These are phyloP conservation scores for Trichomonascaceae sp. DNA, from an alignment of 1,139 yeast genomes.

Conservation along the genomic window DNA sequence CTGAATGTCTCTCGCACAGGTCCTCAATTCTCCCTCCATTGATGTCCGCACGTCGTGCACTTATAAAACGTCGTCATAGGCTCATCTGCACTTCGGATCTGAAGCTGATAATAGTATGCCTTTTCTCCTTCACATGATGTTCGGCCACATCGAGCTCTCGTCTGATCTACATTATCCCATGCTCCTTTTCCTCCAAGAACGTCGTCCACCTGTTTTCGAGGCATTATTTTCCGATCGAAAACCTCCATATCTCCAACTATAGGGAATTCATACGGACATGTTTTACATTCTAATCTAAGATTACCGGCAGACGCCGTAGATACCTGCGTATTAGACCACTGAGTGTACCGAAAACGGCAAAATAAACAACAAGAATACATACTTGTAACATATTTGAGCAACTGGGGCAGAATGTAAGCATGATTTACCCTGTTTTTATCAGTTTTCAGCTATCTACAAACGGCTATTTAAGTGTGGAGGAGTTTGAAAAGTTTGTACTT, in stretches of 20 bases:
- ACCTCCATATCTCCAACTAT: slow-evolving; percentile 69
- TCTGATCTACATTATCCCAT: slow-evolving; percentile 92
- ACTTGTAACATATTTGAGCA: slow-evolving; percentile 84
- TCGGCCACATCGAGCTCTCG: slow-evolving; percentile 72
- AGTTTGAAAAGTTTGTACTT: background rate
- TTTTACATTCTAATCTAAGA: slow-evolving; percentile 67
- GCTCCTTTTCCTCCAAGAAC: slow-evolving; percentile 96
- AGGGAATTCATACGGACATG: slow-evolving; percentile 92
- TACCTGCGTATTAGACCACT: slow-evolving; percentile 11
- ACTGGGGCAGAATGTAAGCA: slow-evolving; percentile 91
- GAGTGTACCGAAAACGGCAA: too few species aligned
- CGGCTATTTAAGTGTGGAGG: background rate
- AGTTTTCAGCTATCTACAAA: background rate
- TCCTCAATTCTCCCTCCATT: slow-evolving; percentile 87
- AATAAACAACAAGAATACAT: slow-evolving; percentile 15
- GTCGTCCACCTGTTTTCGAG: slow-evolving; percentile 90
- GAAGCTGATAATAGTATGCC: slow-evolving; percentile 95
- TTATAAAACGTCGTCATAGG: slow-evolving; percentile 95
- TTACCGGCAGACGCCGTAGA: slow-evolving; percentile 20
- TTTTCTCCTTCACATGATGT: slow-evolving; percentile 81
- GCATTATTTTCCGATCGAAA: slow-evolving; percentile 75
- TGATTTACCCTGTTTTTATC: slow-evolving; percentile 24
- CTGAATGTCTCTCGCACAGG: too few species aligned
- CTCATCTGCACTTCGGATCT: slow-evolving; percentile 85
- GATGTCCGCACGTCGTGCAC: slow-evolving; percentile 87